These are phyloP conservation scores for Camellia lanceoleosa DNA, from an alignment of 148 eudicot species.

Conservation along the genomic window DNA sequence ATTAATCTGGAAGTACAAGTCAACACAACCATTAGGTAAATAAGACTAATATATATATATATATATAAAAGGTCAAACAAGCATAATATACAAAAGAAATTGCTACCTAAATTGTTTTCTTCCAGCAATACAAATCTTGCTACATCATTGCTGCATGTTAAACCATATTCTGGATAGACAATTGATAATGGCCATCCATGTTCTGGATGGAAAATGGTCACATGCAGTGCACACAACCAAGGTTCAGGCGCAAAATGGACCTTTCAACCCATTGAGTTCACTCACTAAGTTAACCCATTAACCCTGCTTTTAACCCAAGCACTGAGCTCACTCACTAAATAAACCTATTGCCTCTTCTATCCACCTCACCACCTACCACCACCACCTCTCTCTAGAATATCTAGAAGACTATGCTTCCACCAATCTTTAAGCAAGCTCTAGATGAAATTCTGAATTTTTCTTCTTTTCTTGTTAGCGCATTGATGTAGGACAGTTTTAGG, in stretches of 20 bases:
- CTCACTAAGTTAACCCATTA: no score
- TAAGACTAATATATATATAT: not conserved
- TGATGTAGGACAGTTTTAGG: no score
- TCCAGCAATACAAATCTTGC: not conserved
- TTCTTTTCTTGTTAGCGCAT: not conserved
- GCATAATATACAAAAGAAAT: slow-evolving; percentile 2
- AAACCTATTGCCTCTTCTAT: no score
- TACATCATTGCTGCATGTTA: not conserved
- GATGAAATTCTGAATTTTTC: not conserved
- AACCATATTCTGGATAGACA: not conserved
- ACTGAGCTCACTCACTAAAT: no score
- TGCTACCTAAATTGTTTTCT: not conserved
- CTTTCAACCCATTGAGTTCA: no score
- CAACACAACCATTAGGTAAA: not conserved
- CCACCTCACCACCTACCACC: no score
- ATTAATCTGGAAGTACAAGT: slow-evolving; percentile 46
- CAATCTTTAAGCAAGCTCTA: not conserved
- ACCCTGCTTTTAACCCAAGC: no score
- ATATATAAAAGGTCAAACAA: not conserved
- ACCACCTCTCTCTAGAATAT: no score
- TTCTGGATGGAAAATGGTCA: no score
- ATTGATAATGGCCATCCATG: no score
- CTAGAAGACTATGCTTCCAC: not conserved
- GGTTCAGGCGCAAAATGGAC: no score
- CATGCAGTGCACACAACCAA: no score